Percentiles rank a stretch among this genome's conserved stretches.
phyloP scores from a whole-genome alignment of 2,329 filamentous ascomycete genomes.

The Blastomyces percursus region DNA sequence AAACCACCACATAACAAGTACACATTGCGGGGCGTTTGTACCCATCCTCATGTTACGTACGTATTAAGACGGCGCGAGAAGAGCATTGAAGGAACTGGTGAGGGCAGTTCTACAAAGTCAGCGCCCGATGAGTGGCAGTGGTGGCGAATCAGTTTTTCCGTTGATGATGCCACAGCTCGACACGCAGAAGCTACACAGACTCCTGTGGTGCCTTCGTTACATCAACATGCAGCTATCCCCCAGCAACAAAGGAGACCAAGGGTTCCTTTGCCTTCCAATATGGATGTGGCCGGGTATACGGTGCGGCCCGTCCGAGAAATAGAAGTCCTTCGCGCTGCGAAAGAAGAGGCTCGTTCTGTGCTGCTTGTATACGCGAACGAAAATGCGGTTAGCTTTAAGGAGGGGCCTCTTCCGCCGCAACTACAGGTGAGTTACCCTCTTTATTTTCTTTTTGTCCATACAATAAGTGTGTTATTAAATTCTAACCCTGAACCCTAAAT shows the following conservation, averaged over 20 bases:
- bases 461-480: neutral
- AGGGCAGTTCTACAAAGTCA: conserved; percentile 16
- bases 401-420: conserved; percentile 23
- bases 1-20: conserved; percentile 40
- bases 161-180: conserved; percentile 31
- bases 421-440: conserved; percentile 25
- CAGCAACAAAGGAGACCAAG: conserved; percentile 8
- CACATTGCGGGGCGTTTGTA: conserved; percentile 48
- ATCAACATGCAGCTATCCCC: neutral
- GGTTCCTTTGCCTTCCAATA: conserved; percentile 18
- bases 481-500: neutral
- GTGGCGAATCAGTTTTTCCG: conserved; percentile 46
- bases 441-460: neutral
- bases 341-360: conserved; percentile 41
- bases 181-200: conserved; percentile 20
- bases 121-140: conserved; percentile 36
- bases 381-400: conserved; percentile 29
- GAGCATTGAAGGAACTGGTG: conserved; percentile 20
- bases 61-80: conserved; percentile 34
- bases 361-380: conserved; percentile 51
- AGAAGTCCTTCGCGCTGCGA: conserved; percentile 45
- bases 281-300: conserved; percentile 31
- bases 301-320: conserved; percentile 37
- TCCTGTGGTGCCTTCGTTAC: conserved; percentile 4
- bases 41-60: conserved; percentile 47